phyloP scores from a whole-genome alignment of 2,329 filamentous ascomycete species.

The Pseudogymnoascus sp. region DNA sequence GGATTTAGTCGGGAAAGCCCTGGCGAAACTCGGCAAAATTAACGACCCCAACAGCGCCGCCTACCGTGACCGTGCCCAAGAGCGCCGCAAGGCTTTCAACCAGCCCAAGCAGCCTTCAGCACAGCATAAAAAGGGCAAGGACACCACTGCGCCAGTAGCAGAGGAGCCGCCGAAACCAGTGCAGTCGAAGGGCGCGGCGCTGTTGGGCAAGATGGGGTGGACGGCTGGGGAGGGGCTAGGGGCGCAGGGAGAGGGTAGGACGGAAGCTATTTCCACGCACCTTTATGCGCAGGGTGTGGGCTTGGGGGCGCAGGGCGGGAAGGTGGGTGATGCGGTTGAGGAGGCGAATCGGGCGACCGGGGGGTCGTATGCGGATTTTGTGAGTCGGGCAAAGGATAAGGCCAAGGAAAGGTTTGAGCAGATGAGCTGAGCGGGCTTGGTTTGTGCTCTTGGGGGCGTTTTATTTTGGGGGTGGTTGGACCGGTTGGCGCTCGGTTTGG shows the following conservation, averaged over 20 bases:
- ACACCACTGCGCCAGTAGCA: slow-evolving; percentile 19
- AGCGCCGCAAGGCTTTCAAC: slow-evolving; percentile 54
- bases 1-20: slow-evolving; percentile 33
- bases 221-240: slow-evolving; percentile 56
- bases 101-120: slow-evolving; percentile 47
- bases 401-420: slow-evolving; percentile 58
- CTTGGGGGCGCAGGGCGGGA: slow-evolving; percentile 60
- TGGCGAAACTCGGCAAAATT: slow-evolving; percentile 31
- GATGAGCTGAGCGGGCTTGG: slow-evolving; percentile 28
- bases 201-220: slow-evolving; percentile 69
- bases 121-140: slow-evolving; percentile 27
- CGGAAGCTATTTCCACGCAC: slow-evolving; percentile 54
- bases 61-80: slow-evolving; percentile 54
- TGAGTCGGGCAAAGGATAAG: slow-evolving; percentile 56
- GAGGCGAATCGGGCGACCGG: slow-evolving; percentile 54
- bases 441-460: neutral
- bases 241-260: slow-evolving; percentile 52
- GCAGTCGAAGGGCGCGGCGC: slow-evolving; percentile 54
- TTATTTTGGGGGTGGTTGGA: neutral
- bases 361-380: slow-evolving; percentile 52
- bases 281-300: slow-evolving; percentile 62
- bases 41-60: slow-evolving; percentile 17
- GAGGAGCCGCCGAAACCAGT: slow-evolving; percentile 29
- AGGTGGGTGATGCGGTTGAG: slow-evolving; percentile 58
- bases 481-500: neutral